Percentiles rank a stretch among this genome's conserved stretches.
phyloP scores from a whole-genome alignment of 768 basidiomycete genomes.

The Leccinellum albellum region DNA sequence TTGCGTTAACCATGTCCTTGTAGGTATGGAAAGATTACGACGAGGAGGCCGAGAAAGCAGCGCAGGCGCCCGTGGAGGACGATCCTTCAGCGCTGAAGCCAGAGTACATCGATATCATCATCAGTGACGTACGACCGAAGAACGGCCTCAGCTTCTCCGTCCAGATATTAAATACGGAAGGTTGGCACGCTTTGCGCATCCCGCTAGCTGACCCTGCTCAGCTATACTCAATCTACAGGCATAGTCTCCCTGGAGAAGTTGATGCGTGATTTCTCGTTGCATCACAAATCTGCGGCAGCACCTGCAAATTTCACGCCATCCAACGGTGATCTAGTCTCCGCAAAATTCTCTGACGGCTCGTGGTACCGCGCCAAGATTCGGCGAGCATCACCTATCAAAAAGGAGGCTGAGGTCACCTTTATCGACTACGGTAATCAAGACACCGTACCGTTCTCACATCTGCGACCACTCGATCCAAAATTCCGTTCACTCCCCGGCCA shows the following conservation, averaged over 20 bases:
- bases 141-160: slow-evolving; percentile 87
- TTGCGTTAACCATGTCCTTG: background rate
- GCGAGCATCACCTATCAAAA: slow-evolving; percentile 80
- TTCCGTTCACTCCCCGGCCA: slow-evolving; percentile 91
- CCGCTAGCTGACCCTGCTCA: background rate
- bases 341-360: slow-evolving; percentile 88
- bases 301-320: slow-evolving; percentile 75
- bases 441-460: slow-evolving; percentile 72
- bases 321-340: slow-evolving; percentile 87
- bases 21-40: slow-evolving; percentile 89
- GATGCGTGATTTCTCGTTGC: slow-evolving; percentile 88
- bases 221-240: slow-evolving; percentile 42
- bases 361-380: slow-evolving; percentile 97
- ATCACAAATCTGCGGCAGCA: slow-evolving; percentile 66
- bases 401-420: slow-evolving; percentile 92
- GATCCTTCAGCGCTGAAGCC: slow-evolving; percentile 58
- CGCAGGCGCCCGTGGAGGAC: slow-evolving; percentile 44
- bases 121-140: slow-evolving; percentile 77
- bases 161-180: slow-evolving; percentile 88
- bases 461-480: slow-evolving; percentile 84
- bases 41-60: slow-evolving; percentile 60
- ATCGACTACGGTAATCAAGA: slow-evolving; percentile 97
- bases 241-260: slow-evolving; percentile 90
- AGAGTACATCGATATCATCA: slow-evolving; percentile 89
- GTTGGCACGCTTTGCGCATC: slow-evolving; percentile 37